Evolutionary conservation across 1,139 yeast genomes (phyloP), one percentile per base, ranked within the genome.

Genomic region (Candida smagusa): DNA sequence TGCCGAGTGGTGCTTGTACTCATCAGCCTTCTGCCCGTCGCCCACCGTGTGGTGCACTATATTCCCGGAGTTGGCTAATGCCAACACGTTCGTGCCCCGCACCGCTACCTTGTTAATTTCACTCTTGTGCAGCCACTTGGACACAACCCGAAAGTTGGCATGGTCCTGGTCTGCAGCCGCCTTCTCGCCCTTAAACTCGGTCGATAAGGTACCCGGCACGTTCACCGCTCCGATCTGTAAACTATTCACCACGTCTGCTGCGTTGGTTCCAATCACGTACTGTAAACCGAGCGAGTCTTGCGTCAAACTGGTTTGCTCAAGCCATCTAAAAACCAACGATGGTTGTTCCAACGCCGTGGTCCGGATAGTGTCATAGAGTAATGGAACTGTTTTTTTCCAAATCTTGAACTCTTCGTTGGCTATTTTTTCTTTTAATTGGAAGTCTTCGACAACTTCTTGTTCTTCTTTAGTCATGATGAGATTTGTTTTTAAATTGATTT

Each of bases 351-450:
- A 65, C 13, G 86, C 78, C 45, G 77, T 71, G 25, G 95, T 77
- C 45, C 87, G 77, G 49, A 88, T 74, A 44, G 86, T 68, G 58
- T 87, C 87, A 63, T 92, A 92, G 36, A 92, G 67, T 48, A 88
- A 73, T 11, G 96, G 96, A n/a, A 92, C 85, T 9, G 95, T 82
- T 56, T 92, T 92, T 61, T 90, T 90, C 98, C 98, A 92, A 41
- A 86, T 85, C 54, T 89, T 86, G 69, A 81, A 89, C 61, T 87
- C 96, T 58, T 77, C 83, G 47, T 77, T 77, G 44, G 68, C 63
- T 16, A 76, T 53, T 49, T 75, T 77, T 47, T 77, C 82, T 39
- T 65, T 65, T 40, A 63, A 57, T 50, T 74, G 81, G 50, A 72
- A 75, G 41, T 67, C 75, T 29, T 58, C 56, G 25, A 61, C 58